phyloP scores from a whole-genome alignment of 345 rosid species.

The Cardamine resedifolia region DNA sequence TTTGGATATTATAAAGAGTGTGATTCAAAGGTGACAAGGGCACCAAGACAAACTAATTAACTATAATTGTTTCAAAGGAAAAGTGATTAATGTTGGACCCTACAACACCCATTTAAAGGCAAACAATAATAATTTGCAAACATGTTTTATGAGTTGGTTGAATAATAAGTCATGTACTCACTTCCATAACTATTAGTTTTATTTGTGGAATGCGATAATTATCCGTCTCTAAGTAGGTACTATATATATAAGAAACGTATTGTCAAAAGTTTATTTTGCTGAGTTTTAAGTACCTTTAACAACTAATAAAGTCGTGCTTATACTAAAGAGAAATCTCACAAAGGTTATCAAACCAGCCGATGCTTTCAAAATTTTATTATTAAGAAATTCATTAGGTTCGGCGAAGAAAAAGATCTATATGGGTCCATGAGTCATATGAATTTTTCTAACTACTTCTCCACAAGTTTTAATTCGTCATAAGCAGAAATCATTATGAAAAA shows the following conservation, averaged over 20 bases:
- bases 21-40: conserved; percentile 35
- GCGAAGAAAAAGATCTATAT: background rate
- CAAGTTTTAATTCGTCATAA: background rate
- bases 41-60: conserved; percentile 33
- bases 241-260: conserved; percentile 5
- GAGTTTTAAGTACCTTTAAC: conserved; percentile 31
- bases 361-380: background rate
- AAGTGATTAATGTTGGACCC: conserved; percentile 32
- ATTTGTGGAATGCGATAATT: conserved; percentile 1
- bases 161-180: conserved; percentile 25
- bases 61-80: conserved; percentile 22
- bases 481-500: background rate
- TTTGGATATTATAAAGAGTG: conserved; percentile 6
- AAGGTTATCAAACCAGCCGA: conserved; percentile 20
- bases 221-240: conserved; percentile 10
- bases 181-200: conserved; percentile 7
- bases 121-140: conserved; percentile 32
- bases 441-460: background rate
- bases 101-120: conserved; percentile 33
- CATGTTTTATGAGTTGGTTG: conserved; percentile 31
- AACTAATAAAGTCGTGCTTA: conserved; percentile 29
- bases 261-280: conserved; percentile 26
- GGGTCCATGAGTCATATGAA: background rate
- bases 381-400: background rate
- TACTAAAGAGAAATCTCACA: conserved; percentile 12